These are phyloP conservation scores for Penicillium tannophilum DNA, from an alignment of 495 filamentous ascomycete genomes.

Conservation along the genomic window DNA sequence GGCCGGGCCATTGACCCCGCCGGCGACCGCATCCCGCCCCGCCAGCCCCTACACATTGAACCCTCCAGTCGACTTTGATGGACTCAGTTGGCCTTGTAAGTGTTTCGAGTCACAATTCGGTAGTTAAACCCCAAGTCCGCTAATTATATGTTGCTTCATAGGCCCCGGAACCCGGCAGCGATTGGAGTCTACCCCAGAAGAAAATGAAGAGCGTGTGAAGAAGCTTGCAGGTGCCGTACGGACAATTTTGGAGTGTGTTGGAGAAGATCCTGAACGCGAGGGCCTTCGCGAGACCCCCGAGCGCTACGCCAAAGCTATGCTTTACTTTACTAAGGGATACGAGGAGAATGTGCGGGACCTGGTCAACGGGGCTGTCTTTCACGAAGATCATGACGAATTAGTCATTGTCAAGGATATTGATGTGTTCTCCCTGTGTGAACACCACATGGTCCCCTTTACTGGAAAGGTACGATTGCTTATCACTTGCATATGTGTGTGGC, in stretches of 20 bases:
- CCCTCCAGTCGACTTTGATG: constrained; percentile 70
- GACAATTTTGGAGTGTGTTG: constrained; percentile 93
- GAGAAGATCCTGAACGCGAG: constrained; percentile 92
- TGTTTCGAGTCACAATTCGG: constrained; percentile 11
- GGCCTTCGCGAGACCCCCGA: constrained; percentile 85
- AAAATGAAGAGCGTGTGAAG: constrained; percentile 68
- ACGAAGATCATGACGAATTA: constrained; percentile 95
- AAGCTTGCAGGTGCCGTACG: constrained; percentile 83
- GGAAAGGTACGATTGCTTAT: constrained; percentile 67
- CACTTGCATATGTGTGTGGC: constrained; percentile 8
- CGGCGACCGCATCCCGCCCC: constrained; percentile 54
- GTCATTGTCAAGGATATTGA: constrained; percentile 99
- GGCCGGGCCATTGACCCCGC: constrained; percentile 50
- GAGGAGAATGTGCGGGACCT: constrained; percentile 93
- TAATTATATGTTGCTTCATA: constrained; percentile 27
- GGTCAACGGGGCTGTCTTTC: constrained; percentile 93
- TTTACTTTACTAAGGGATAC: constrained; percentile 99
- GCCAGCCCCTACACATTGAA: constrained; percentile 62
- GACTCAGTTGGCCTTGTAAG: constrained; percentile 72
- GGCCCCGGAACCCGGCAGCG: constrained; percentile 78
- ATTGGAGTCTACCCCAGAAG: constrained; percentile 73
- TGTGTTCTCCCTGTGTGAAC: constrained; percentile 93
- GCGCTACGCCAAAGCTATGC: constrained; percentile 93
- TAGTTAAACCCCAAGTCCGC: neutral
- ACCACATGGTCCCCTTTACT: constrained; percentile 95